Conservation (phyloP, 805 yeast genomes). For the Yarrowia sp. region DNA sequence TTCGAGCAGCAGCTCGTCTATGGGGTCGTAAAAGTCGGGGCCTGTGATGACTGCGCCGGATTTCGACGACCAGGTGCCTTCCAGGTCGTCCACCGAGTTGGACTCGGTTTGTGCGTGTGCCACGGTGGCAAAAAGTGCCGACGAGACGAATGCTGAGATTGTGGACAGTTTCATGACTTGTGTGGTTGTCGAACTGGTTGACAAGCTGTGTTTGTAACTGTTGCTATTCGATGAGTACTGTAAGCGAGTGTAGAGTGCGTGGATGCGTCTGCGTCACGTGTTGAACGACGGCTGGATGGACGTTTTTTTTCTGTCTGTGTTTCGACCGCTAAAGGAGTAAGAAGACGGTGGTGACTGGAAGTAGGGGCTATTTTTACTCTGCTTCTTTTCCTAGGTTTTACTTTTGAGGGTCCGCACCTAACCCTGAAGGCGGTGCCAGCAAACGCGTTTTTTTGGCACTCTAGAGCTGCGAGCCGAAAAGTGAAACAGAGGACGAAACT, state of each 20-base stretch:
- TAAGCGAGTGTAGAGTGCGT: background rate
- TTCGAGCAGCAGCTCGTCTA: conserved; percentile 88
- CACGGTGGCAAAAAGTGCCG: background rate
- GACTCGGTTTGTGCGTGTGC: background rate
- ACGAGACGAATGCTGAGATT: background rate
- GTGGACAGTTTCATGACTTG: background rate
- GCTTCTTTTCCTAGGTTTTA: background rate
- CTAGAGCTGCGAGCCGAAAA: background rate
- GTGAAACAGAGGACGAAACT: background rate
- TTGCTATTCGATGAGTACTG: too few relatives aligned
- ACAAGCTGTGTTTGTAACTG: too few relatives aligned
- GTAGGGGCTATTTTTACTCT: conserved; percentile 4
- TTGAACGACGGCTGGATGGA: background rate
- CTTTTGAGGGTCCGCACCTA: background rate
- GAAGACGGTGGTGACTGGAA: too few relatives aligned
- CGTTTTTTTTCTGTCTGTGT: background rate
- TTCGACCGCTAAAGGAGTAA: too few relatives aligned
- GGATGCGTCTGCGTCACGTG: background rate
- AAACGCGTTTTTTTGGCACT: background rate
- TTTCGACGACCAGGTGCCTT: conserved; percentile 86
- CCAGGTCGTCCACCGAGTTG: conserved; percentile 7
- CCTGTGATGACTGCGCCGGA: conserved; percentile 95
- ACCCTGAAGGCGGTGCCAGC: conserved; percentile 24
- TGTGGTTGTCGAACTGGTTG: too few relatives aligned
- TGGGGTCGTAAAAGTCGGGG: conserved; percentile 89